Base-by-base conservation (phyloP, 495 filamentous ascomycete species). In the Pseudomonodictys pantanalensis region DNA sequence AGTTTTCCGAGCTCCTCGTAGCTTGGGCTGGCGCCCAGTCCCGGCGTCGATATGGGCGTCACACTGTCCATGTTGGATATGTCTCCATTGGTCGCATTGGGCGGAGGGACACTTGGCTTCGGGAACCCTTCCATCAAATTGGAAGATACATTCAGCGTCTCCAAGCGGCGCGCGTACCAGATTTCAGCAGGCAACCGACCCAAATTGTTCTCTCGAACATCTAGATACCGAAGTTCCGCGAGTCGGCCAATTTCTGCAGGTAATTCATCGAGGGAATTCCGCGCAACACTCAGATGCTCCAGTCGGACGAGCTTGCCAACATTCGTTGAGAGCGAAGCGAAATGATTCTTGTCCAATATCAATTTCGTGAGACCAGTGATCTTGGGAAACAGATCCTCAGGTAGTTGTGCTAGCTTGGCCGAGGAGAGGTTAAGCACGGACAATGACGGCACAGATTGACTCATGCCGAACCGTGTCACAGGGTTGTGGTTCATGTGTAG, bases 331-430 rank as follows among this genome's bases (percentile, higher is more conserved):
- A 97, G 77, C 1, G 90, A 91, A 3, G 91, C 89, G 61, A 97
- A 91, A 71, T 97, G 93, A 64, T 99, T 99, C 68, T 90, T 91
- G 71, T 97, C 92, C 18, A 99, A 78, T 35, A 91, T 83, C 20
- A 99, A 81, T 60, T 91, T 90, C 38, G 90, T 86, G 45, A 97
- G 71, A 68, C 89, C 92, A 18, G 87, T 80, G 73, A 97, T 81
- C 71, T 92, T 89, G 59, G 90, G 87, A 69, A 95, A 97, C 12
- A 92, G 79, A 38, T 84, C 83, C 65, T 97, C 92, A 7, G 83
- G 83, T 23, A 99, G 81, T 58, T 88, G 86, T 0, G 90, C 85
- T 38, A 99, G 79, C 70, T 97, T 96, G 10, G 84, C 89, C 23
- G 85, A 88, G 7, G 91, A 91, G 52, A 99, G 76, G 66, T 93